Evolutionary conservation across 2,329 filamentous ascomycete genomes (phyloP), one percentile per base, ranked within the genome.

Genomic region (Ascochyta lentis): DNA sequence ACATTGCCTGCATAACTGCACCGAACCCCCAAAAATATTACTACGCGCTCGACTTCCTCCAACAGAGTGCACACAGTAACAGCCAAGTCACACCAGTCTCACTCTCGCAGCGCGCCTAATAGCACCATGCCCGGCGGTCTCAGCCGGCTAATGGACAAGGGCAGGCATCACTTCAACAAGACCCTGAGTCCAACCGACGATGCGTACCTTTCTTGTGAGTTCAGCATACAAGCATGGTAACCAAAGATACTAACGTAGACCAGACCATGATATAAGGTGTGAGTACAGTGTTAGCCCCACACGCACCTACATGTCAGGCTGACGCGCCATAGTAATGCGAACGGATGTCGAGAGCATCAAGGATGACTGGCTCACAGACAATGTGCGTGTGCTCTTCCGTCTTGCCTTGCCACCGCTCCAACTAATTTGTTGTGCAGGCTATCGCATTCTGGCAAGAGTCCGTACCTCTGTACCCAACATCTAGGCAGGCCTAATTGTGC

Each of bases 361-460:
- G 77, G 83, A 90, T 76, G 95, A 97, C 81, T 99, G 95, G 95
- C 82, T 99, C 48, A 97, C 94, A 39, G 95, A 99, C 76, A 97
- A 96, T 80, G 91, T 93, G 81, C 43, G 60, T 42, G 55, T 42
- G 23, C 43, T 33, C 29, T n/a, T 26, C 22, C 5, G n/a, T 22
- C 15, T 29, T 16, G n/a, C 16, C 15, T 29, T 16, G 35, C 19
- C 19, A 19, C 27, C n/a, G 40, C 45, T 33, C 2, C 39, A 44
- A 40, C 58, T 57, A 45, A 64, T 49, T 23, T 38, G 39, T n/a
- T 38, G 24, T 16, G 19, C 48, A 94, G 90, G 93, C 92, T 67
- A 98, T 99, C 64, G 89, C 92, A 46, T 98, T 99, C 74, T 99
- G 95, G 94, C 91, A 98, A 83, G 94, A 98, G 84, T 96, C 87